Evolutionary conservation across 2,329 filamentous ascomycete species (phyloP).

Genomic region (Aspergillus sp.): DNA sequence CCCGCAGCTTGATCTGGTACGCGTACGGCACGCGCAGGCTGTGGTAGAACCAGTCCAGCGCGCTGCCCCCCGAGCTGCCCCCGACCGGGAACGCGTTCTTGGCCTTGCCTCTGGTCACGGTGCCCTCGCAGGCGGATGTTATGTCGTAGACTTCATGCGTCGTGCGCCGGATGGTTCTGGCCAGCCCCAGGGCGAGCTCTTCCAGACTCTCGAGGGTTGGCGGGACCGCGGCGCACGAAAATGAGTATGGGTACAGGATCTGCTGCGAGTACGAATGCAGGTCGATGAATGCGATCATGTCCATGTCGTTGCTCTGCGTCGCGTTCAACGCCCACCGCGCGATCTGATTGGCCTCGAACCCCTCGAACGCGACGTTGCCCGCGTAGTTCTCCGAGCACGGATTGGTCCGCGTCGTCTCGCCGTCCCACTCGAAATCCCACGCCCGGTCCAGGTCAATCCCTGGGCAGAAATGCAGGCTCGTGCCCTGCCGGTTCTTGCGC

Average conservation of each 20-base stretch:
- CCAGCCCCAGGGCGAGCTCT: slow-evolving; percentile 77
- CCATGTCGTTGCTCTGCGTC: slow-evolving; percentile 57
- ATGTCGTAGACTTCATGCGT: slow-evolving; percentile 68
- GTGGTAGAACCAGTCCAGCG: slow-evolving; percentile 92
- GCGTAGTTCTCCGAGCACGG: slow-evolving; percentile 89
- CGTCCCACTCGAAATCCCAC: slow-evolving; percentile 79
- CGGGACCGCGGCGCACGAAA: slow-evolving; percentile 66
- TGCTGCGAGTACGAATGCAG: slow-evolving; percentile 94
- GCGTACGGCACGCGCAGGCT: slow-evolving; percentile 72
- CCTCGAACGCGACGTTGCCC: slow-evolving; percentile 73
- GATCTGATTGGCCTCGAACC: slow-evolving; percentile 64
- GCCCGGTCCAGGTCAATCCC: slow-evolving; percentile 84
- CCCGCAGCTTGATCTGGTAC: slow-evolving; percentile 86
- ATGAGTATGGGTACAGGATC: slow-evolving; percentile 85
- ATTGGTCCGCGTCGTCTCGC: slow-evolving; percentile 55
- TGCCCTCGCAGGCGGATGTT: slow-evolving; percentile 77
- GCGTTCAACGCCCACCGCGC: slow-evolving; percentile 77
- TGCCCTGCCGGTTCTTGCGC: slow-evolving; percentile 84
- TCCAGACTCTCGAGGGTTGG: slow-evolving; percentile 86
- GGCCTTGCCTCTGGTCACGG: slow-evolving; percentile 38
- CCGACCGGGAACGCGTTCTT: slow-evolving; percentile 43
- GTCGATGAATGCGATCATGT: slow-evolving; percentile 79
- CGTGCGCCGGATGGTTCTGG: slow-evolving; percentile 77
- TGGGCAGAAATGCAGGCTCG: slow-evolving; percentile 69
- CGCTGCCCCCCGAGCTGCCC: slow-evolving; percentile 71